Percentiles rank a stretch among this genome's conserved stretches.
Evolutionary conservation across 768 basidiomycete species (phyloP).

Genomic region (Boletus vinaceobasis): DNA sequence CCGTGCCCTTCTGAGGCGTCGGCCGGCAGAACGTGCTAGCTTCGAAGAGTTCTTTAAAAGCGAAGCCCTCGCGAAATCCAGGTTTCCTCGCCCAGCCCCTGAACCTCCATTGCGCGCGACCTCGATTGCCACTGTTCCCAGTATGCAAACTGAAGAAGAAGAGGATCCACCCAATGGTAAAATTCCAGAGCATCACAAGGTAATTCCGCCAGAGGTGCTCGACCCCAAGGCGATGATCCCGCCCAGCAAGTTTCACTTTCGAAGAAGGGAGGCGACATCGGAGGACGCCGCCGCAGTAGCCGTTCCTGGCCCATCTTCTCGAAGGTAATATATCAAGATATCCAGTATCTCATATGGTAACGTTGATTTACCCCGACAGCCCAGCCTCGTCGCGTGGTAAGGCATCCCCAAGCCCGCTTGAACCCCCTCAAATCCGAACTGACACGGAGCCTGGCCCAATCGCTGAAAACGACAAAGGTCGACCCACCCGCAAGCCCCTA

Average conservation of each 20-base stretch:
- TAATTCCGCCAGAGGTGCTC: slow-evolving; percentile 76
- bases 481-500: slow-evolving; percentile 23
- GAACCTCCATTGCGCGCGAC: slow-evolving; percentile 13
- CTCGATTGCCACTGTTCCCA: slow-evolving; percentile 8
- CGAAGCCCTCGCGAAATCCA: slow-evolving; percentile 70
- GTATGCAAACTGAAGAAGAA: slow-evolving; percentile 30
- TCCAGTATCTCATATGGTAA: not conserved
- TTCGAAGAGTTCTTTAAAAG: slow-evolving; percentile 94
- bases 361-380: slow-evolving; percentile 5
- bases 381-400: slow-evolving; percentile 18
- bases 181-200: slow-evolving; percentile 70
- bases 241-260: slow-evolving; percentile 76
- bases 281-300: slow-evolving; percentile 10
- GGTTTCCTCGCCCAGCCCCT: slow-evolving; percentile 57
- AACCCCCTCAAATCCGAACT: slow-evolving; percentile 13
- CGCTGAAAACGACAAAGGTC: slow-evolving; percentile 12
- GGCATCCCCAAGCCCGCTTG: slow-evolving; percentile 7
- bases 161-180: slow-evolving; percentile 31
- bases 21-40: slow-evolving; percentile 77
- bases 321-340: slow-evolving; percentile 17
- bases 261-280: slow-evolving; percentile 32
- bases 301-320: slow-evolving; percentile 7
- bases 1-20: slow-evolving; percentile 74
- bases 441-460: slow-evolving; percentile 8
- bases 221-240: slow-evolving; percentile 81